Base-by-base conservation (phyloP, 1,139 yeast genomes). In the Lodderomyces oxycetoniae region DNA sequence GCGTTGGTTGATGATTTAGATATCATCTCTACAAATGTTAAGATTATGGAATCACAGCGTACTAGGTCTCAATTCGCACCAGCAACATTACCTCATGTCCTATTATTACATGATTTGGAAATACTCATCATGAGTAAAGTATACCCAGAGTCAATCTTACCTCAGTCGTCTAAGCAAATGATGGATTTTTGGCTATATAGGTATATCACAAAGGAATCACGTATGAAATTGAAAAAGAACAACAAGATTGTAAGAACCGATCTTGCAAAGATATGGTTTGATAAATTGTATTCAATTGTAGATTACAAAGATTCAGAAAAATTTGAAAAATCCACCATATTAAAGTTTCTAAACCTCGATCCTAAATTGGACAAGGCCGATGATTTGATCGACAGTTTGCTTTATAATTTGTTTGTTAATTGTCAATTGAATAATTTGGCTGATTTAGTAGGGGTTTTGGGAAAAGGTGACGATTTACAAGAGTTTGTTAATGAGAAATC, bases 31-130 rank as follows among this genome's bases (percentile, higher is more conserved):
- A 32, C 59, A 2, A 44, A 53, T 34, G 36, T 61, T 11, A 50
- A 59, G 17, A 50, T 61, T 17, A 54, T 67, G 31, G 73, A 67
- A 41, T 53, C 58, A 31, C 73, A 67, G 44, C 43, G 73, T 23
- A 67, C 71, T 1, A 48, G 66, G 34, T 60, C 70, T 15, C 56
- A 54, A 36, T 44, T 47, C 30, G 57, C 54, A 36, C 40, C 54
- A 23, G 49, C 51, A n/a, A 64, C 71, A 3, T 48, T 67, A n/a
- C 73, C 72, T 9, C 60, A 51, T 22, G 66, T 67, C 5, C 48
- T 66, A 11, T 43, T 52, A 14, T 64, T 65, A 39, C 59, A 54
- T 41, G 53, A 62, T 5, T 54, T 67, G 35, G 73, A 67, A 41
- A 56, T 57, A 38, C 48, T 62, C 42, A 28, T 46, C 39, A 60